Conservation (phyloP, 345 rosid genomes). For the Lepidium aucheri region DNA sequence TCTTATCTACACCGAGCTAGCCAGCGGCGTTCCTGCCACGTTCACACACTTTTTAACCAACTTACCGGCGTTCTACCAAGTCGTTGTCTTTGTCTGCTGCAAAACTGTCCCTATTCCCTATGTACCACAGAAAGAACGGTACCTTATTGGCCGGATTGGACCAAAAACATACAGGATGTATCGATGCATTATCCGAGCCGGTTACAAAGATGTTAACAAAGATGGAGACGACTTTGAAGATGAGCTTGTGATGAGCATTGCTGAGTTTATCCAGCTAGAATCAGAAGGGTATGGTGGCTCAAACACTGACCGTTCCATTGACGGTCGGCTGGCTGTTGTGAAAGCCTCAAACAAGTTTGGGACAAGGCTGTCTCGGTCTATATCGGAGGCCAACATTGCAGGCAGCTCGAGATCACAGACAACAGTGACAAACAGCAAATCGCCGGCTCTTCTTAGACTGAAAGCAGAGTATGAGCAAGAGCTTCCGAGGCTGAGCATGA, state of each 20-base stretch:
- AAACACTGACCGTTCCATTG: slow-evolving; percentile 43
- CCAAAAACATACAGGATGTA: slow-evolving; percentile 85
- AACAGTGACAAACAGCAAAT: slow-evolving; percentile 50
- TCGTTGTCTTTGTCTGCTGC: slow-evolving; percentile 73
- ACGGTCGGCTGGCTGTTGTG: slow-evolving; percentile 75
- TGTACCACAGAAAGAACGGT: slow-evolving; percentile 73
- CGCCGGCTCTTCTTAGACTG: slow-evolving; percentile 47
- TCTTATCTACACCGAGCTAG: slow-evolving; percentile 74
- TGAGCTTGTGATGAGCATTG: slow-evolving; percentile 77
- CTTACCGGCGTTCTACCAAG: slow-evolving; percentile 87
- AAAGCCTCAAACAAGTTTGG: slow-evolving; percentile 72
- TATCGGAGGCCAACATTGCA: slow-evolving; percentile 31
- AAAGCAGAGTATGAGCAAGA: slow-evolving; percentile 60
- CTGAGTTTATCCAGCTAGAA: slow-evolving; percentile 91
- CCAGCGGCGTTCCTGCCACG: slow-evolving; percentile 69
- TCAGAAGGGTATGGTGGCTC: slow-evolving; percentile 54
- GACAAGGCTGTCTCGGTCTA: slow-evolving; percentile 49
- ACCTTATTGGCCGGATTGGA: slow-evolving; percentile 83
- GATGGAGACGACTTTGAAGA: slow-evolving; percentile 68
- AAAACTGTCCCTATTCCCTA: slow-evolving; percentile 82
- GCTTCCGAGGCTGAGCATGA: slow-evolving; percentile 35
- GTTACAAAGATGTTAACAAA: slow-evolving; percentile 77
- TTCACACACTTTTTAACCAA: slow-evolving; percentile 78
- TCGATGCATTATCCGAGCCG: slow-evolving; percentile 80
- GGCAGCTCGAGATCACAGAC: slow-evolving; percentile 35